Evolutionary conservation across 257 asterid species (phyloP).

Genomic region (Solanum pimpinellifolium): DNA sequence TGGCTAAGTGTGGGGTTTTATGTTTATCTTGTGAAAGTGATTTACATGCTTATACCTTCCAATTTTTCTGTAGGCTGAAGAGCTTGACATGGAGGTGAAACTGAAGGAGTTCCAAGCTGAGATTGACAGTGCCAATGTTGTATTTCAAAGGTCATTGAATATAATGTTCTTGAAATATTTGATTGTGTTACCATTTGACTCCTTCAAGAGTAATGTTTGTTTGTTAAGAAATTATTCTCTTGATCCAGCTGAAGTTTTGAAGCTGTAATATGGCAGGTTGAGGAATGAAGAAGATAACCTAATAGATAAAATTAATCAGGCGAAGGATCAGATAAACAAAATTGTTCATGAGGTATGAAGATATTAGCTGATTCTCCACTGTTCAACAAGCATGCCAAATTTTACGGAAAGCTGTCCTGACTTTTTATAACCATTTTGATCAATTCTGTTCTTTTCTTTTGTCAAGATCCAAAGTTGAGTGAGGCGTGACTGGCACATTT

Average conservation of each 20-base stretch:
- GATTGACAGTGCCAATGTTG: conserved; percentile 30
- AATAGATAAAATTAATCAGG: conserved; percentile 9
- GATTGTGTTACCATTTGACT: background rate
- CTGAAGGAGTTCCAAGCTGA: conserved; percentile 48
- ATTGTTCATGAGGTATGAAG: conserved; percentile 41
- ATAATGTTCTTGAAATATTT: background rate
- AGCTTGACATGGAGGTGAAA: conserved; percentile 55
- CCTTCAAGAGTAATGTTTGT: background rate
- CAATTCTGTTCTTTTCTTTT: background rate
- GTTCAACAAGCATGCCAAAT: background rate
- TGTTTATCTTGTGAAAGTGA: background rate
- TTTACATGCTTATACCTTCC: conserved; percentile 6
- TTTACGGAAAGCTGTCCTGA: background rate
- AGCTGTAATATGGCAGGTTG: conserved; percentile 30
- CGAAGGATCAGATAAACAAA: conserved; percentile 31
- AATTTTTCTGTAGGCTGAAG: conserved; percentile 66
- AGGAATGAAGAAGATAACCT: conserved; percentile 54
- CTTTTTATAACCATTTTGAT: background rate
- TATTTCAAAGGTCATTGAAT: conserved; percentile 38
- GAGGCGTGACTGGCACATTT: background rate
- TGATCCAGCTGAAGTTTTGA: conserved; percentile 13
- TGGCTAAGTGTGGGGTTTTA: background rate
- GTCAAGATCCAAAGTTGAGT: background rate
- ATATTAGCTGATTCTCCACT: background rate
- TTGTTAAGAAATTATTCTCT: background rate